A percentile compares a stretch with the other conserved stretches of the same genome.
These are phyloP conservation scores for Penicillium lividum DNA, from an alignment of 495 filamentous ascomycete genomes.

Conservation along the genomic window DNA sequence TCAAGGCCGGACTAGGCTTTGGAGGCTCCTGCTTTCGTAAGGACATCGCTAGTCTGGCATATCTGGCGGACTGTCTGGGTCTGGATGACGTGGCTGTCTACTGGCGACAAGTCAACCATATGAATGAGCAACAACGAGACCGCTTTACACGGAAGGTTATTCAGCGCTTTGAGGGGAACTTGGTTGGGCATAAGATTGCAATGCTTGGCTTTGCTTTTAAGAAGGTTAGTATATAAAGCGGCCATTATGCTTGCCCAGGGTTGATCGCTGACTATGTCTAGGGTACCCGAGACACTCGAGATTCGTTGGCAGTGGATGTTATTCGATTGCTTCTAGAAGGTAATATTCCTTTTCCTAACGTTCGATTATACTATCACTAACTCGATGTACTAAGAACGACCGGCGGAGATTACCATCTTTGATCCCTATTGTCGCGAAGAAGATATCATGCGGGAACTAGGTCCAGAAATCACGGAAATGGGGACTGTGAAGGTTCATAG, in stretches of 20 bases:
- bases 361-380: background rate
- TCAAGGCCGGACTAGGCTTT: slow-evolving; percentile 78
- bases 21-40: slow-evolving; percentile 86
- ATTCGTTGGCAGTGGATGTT: slow-evolving; percentile 68
- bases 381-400: slow-evolving; percentile 45
- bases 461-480: background rate
- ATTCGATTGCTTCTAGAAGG: slow-evolving; percentile 59
- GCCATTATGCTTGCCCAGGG: too few relatives aligned
- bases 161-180: slow-evolving; percentile 64
- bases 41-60: slow-evolving; percentile 74
- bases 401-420: slow-evolving; percentile 68
- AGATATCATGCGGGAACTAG: slow-evolving; percentile 45
- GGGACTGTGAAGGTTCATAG: slow-evolving; percentile 31
- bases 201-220: slow-evolving; percentile 82
- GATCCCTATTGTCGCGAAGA: slow-evolving; percentile 64
- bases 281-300: slow-evolving; percentile 61
- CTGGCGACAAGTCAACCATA: slow-evolving; percentile 69
- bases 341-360: background rate
- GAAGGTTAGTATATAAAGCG: slow-evolving; percentile 36
- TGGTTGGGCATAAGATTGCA: slow-evolving; percentile 70
- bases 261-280: too few relatives aligned
- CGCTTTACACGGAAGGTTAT: slow-evolving; percentile 67
- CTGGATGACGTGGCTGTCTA: slow-evolving; percentile 75
- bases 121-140: slow-evolving; percentile 76
- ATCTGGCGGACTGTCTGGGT: slow-evolving; percentile 68